Conservation (phyloP, 1,284 basidiomycete species). For the Boletus sp. region DNA sequence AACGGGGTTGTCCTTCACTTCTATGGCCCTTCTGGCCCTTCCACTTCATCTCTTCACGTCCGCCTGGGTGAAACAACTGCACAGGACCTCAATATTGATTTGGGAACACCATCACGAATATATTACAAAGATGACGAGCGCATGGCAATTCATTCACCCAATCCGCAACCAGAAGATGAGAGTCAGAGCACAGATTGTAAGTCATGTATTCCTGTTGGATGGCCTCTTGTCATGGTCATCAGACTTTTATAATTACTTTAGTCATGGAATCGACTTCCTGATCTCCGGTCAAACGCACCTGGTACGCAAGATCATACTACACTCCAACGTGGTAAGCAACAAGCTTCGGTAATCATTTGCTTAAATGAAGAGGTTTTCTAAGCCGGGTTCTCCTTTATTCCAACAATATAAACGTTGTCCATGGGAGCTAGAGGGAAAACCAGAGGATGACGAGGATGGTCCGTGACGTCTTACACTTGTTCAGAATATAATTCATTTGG, state of each 20-base stretch:
- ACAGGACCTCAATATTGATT: slow-evolving; percentile 74
- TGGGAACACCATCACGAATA: slow-evolving; percentile 73
- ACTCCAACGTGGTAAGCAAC: slow-evolving; percentile 75
- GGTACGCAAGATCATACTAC: slow-evolving; percentile 81
- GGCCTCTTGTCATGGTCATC: slow-evolving; percentile 12
- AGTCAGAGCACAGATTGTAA: slow-evolving; percentile 43
- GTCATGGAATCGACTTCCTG: slow-evolving; percentile 82
- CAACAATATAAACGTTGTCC: slow-evolving; percentile 86
- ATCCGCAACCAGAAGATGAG: slow-evolving; percentile 38
- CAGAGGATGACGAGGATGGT: slow-evolving; percentile 78
- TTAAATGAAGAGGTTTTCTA: slow-evolving; percentile 1
- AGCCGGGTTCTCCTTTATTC: slow-evolving; percentile 86
- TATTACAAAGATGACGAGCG: slow-evolving; percentile 87
- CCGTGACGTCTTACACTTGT: slow-evolving; percentile 10
- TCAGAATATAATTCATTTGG: slow-evolving; percentile 4
- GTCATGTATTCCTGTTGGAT: slow-evolving; percentile 14
- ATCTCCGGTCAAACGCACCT: slow-evolving; percentile 65
- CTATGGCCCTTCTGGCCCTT: slow-evolving; percentile 46
- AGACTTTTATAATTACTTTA: slow-evolving; percentile 93
- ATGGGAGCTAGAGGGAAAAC: slow-evolving; percentile 74
- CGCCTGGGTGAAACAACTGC: slow-evolving; percentile 77
- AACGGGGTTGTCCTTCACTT: slow-evolving; percentile 70
- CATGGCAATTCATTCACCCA: slow-evolving; percentile 72
- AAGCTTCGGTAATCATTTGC: background rate
- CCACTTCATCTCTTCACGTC: slow-evolving; percentile 48